Evolutionary conservation across 345 rosid species (phyloP).

Genomic region (Gossypium thurberi): DNA sequence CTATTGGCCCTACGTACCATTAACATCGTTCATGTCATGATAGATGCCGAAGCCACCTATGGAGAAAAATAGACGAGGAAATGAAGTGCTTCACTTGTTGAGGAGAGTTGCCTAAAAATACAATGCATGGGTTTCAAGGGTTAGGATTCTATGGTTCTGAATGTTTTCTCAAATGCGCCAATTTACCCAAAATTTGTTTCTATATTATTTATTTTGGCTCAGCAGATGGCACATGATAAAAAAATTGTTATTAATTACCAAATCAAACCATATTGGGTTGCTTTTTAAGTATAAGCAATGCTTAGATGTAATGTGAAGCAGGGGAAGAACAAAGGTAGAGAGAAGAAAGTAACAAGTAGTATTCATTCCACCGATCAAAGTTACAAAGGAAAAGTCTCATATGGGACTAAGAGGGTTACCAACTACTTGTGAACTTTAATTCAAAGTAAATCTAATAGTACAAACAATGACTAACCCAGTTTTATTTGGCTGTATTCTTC

Average conservation of each 20-base stretch:
- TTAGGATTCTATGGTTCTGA: slow-evolving; percentile 3
- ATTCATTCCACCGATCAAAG: neutral
- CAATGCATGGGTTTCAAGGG: slow-evolving; percentile 1
- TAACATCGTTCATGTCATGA: neutral
- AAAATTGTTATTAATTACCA: neutral
- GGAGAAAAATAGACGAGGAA: too few species aligned
- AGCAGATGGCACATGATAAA: slow-evolving; percentile 23
- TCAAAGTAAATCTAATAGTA: neutral
- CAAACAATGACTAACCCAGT: neutral
- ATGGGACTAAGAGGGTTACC: neutral
- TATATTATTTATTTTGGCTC: slow-evolving; percentile 14
- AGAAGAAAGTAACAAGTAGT: neutral
- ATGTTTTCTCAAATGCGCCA: neutral
- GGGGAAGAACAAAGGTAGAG: neutral
- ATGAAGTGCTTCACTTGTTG: too few species aligned
- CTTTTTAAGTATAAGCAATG: neutral
- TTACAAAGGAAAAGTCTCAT: neutral
- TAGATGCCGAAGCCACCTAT: too few species aligned
- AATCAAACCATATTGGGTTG: neutral
- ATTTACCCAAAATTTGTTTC: neutral
- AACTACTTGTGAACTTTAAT: neutral
- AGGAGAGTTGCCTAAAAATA: neutral
- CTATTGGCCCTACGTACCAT: neutral
- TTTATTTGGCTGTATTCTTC: neutral
- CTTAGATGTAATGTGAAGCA: neutral